A percentile compares a stretch with the other conserved stretches of the same genome.
Evolutionary conservation across 345 rosid genomes (phyloP).

Genomic region (Lenwebbia sp.): DNA sequence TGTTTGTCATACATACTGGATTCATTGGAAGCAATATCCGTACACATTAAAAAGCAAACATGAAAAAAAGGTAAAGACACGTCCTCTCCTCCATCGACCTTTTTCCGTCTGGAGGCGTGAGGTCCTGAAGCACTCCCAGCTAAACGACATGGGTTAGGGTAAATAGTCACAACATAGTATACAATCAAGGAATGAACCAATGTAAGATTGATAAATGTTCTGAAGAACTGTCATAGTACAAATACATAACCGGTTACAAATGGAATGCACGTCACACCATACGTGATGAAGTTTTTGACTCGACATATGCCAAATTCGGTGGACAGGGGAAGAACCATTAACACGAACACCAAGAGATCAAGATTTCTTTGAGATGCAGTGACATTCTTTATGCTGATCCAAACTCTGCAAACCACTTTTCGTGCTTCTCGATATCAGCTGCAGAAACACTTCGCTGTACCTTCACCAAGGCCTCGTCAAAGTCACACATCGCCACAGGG

Average conservation of each 20-base stretch:
- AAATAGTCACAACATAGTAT: neutral
- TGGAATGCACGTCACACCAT: neutral
- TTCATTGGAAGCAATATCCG: neutral
- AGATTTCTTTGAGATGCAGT: neutral
- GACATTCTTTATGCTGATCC: constrained; percentile 59
- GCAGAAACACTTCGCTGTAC: constrained; percentile 95
- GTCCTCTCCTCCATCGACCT: neutral
- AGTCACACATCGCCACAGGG: constrained; percentile 99
- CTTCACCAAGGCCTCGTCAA: constrained; percentile 87
- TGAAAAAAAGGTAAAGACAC: neutral
- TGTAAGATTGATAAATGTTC: neutral
- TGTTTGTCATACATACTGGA: neutral
- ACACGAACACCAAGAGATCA: neutral
- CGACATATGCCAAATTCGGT: neutral
- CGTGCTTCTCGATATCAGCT: constrained; percentile 88
- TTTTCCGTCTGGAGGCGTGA: neutral
- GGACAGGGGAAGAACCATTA: neutral
- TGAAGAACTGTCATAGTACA: neutral
- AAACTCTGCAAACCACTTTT: constrained; percentile 92
- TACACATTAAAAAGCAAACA: neutral
- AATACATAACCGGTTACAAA: neutral
- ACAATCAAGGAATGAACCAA: neutral
- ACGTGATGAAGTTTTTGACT: neutral
- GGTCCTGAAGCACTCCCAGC: neutral
- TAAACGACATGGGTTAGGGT: neutral